Evolutionary conservation across 495 filamentous ascomycete genomes (phyloP).

Genomic region (Aspergillus campestris): DNA sequence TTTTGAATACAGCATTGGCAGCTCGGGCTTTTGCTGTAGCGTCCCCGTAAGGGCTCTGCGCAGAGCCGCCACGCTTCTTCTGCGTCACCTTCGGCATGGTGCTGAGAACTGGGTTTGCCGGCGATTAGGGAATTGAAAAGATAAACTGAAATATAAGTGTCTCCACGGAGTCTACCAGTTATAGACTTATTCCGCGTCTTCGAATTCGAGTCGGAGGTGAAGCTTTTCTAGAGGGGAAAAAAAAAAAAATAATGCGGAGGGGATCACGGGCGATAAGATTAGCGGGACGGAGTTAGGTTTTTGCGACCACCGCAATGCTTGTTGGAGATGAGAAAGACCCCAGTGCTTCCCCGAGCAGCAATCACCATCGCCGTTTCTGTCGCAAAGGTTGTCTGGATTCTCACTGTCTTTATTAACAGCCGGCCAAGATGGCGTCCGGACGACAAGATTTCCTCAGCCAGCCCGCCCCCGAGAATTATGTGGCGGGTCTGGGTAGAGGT

Average conservation of each 20-base stretch:
- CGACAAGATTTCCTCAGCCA: conserved; percentile 89
- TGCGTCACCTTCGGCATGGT: conserved; percentile 32
- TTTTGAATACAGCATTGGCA: conserved; percentile 79
- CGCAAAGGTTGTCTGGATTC: no score
- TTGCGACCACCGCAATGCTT: conserved; percentile 11
- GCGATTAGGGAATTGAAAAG: background rate
- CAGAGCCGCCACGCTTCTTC: conserved; percentile 50
- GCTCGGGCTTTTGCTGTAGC: conserved; percentile 41
- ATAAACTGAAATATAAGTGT: background rate
- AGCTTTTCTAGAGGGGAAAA: no score
- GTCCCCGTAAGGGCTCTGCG: conserved; percentile 48
- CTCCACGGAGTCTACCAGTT: background rate
- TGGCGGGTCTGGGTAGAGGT: conserved; percentile 93
- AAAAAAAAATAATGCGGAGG: conserved; percentile 5
- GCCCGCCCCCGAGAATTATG: conserved; percentile 93
- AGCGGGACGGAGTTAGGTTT: conserved; percentile 27
- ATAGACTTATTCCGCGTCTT: no score
- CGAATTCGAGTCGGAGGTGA: no score
- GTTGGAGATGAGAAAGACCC: background rate
- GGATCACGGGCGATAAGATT: conserved; percentile 31
- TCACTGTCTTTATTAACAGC: background rate
- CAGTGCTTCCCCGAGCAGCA: no score
- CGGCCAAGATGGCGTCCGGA: conserved; percentile 53
- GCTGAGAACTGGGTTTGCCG: background rate
- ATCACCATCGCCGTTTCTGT: no score